Percentiles rank a stretch among this genome's conserved stretches.
These are phyloP conservation scores for Phytophthora palmivora DNA, from an alignment of 352 stramenopile species.

Conservation along the genomic window DNA sequence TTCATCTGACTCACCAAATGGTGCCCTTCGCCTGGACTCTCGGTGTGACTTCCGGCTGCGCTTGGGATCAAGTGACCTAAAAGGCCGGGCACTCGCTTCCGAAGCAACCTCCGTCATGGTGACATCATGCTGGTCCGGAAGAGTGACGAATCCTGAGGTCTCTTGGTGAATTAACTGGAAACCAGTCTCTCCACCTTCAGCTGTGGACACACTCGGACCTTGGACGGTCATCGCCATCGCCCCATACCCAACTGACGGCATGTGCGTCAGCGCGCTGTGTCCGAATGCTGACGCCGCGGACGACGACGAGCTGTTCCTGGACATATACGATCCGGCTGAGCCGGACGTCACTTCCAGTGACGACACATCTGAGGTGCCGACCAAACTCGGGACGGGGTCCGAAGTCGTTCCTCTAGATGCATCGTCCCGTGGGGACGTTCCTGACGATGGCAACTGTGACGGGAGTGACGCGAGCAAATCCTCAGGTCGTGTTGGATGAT, in stretches of 20 bases:
- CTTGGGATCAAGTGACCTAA: too few species aligned
- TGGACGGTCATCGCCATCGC: too few species aligned
- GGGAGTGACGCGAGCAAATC: background rate
- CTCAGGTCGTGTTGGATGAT: background rate
- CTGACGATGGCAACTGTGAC: background rate
- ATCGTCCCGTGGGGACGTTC: background rate
- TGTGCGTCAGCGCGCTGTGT: background rate
- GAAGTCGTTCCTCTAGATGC: background rate
- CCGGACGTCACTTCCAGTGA: background rate
- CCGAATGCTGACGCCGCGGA: background rate
- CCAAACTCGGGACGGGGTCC: background rate
- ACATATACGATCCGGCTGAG: background rate
- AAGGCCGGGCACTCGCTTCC: too few species aligned
- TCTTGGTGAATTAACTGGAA: too few species aligned
- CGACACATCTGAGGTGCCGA: background rate
- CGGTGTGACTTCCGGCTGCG: too few species aligned
- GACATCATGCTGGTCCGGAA: too few species aligned
- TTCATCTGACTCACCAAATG: background rate
- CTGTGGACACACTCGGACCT: too few species aligned
- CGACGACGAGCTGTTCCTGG: slow-evolving; percentile 3
- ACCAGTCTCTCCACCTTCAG: too few species aligned
- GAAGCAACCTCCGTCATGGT: too few species aligned
- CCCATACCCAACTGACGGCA: background rate
- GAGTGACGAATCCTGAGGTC: too few species aligned
- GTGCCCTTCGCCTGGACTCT: too few species aligned